Conservation (phyloP, 129 eudicot genomes). For the carrot (Daucus carota) region DNA sequence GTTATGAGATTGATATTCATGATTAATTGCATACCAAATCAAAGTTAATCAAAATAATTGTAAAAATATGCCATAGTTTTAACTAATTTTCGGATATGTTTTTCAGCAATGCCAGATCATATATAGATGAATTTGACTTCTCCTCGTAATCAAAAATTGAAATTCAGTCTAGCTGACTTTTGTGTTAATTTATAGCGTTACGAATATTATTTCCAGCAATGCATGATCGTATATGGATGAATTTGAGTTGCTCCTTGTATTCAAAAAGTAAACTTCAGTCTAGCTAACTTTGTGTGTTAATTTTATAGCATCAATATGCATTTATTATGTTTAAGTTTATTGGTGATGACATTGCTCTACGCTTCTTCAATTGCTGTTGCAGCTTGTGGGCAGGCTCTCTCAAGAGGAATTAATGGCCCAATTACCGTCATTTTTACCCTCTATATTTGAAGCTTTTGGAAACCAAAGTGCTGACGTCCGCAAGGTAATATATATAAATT, state of each 20-base stretch:
- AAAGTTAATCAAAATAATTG: neutral
- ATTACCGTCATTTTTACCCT: constrained; percentile 80
- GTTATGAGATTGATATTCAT: neutral
- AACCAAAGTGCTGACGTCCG: constrained; percentile 98
- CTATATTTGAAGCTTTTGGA: constrained; percentile 94
- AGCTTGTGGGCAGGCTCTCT: constrained; percentile 91
- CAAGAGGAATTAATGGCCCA: constrained; percentile 82
- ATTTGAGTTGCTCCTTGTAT: neutral
- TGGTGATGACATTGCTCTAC: neutral
- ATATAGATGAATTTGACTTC: neutral
- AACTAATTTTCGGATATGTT: neutral
- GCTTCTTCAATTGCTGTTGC: constrained; percentile 21
- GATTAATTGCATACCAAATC: neutral
- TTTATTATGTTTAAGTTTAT: neutral
- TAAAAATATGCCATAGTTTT: neutral
- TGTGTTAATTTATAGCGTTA: neutral
- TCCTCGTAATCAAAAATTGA: neutral
- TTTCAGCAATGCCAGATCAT: neutral
- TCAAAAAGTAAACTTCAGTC: neutral
- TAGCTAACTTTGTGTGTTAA: neutral
- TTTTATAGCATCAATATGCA: neutral
- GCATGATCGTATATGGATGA: neutral
- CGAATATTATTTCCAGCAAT: neutral
- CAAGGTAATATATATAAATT: constrained; percentile 46
- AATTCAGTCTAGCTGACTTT: neutral